Conservation (phyloP, 192 early-diverging fungal species). For the Backusella sp. region DNA sequence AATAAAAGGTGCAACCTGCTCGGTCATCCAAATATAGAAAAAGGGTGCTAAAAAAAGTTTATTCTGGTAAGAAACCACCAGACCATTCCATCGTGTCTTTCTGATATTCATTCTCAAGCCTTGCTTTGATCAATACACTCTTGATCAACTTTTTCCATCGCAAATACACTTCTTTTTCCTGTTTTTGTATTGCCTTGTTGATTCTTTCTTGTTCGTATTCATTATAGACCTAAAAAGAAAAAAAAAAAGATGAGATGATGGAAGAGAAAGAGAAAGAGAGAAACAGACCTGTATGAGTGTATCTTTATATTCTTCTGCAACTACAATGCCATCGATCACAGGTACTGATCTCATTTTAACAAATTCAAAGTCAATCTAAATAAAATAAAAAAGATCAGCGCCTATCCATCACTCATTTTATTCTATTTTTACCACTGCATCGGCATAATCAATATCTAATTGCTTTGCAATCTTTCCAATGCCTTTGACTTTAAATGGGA, state of each 20-base stretch:
- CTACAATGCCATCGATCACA: slow-evolving; percentile 66
- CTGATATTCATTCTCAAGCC: slow-evolving; percentile 59
- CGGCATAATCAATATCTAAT: slow-evolving; percentile 77
- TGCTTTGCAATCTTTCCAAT: slow-evolving; percentile 66
- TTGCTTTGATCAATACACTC: slow-evolving; percentile 44
- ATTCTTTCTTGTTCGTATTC: slow-evolving; percentile 25
- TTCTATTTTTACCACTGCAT: slow-evolving; percentile 68
- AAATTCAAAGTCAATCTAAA: slow-evolving; percentile 74
- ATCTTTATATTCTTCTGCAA: slow-evolving; percentile 56
- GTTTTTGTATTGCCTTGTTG: slow-evolving; percentile 32
- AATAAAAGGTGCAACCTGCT: neutral
- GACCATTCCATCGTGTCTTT: neutral
- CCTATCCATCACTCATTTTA: neutral
- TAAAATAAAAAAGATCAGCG: neutral
- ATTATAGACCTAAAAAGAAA: slow-evolving; percentile 31
- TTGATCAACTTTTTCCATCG: slow-evolving; percentile 61
- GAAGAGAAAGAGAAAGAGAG: neutral
- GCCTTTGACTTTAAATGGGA: slow-evolving; percentile 41
- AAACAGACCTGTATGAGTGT: slow-evolving; percentile 56
- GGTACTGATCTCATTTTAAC: slow-evolving; percentile 57
- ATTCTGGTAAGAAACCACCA: neutral
- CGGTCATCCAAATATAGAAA: neutral
- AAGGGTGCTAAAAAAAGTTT: neutral
- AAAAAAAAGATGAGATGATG: neutral
- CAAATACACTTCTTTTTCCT: slow-evolving; percentile 39